A percentile compares a stretch with the other conserved stretches of the same genome.
Conservation (phyloP, 2,329 filamentous ascomycete genomes). For the Arthrobotrys sinensis region DNA sequence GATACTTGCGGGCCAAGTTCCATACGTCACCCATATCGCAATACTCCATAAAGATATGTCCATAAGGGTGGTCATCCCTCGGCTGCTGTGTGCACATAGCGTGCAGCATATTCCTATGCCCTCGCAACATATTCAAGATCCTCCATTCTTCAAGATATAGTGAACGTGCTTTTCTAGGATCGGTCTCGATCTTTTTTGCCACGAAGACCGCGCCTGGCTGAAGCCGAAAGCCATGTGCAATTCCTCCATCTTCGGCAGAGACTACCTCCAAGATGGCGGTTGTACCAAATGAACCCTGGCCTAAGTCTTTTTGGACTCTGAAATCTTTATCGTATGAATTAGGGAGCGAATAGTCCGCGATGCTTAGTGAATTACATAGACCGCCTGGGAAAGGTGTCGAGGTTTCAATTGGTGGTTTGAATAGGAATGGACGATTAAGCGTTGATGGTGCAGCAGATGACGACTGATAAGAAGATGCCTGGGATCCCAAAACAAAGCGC, state of each 20-base stretch:
- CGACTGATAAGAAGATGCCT: neutral
- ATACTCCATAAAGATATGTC: constrained; percentile 53
- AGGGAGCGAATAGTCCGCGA: constrained; percentile 20
- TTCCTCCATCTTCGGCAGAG: constrained; percentile 5
- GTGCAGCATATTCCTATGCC: constrained; percentile 35
- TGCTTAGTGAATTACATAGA: neutral
- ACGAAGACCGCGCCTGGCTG: neutral
- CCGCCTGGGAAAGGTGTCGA: neutral
- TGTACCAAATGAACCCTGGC: constrained; percentile 15
- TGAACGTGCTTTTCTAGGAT: neutral
- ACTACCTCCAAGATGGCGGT: constrained; percentile 26
- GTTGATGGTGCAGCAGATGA: neutral
- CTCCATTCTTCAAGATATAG: constrained; percentile 26
- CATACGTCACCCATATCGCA: constrained; percentile 41
- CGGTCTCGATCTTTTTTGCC: constrained; percentile 1
- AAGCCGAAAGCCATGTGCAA: constrained; percentile 23
- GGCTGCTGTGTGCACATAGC: constrained; percentile 26
- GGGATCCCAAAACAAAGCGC: neutral
- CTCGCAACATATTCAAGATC: constrained; percentile 1
- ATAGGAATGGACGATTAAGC: neutral
- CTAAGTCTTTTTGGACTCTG: constrained; percentile 11
- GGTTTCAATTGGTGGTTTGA: neutral
- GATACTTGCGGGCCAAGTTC: neutral
- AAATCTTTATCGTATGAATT: constrained; percentile 17
- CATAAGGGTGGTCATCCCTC: neutral